A percentile compares a stretch with the other conserved stretches of the same genome.
These are phyloP conservation scores for Salix viminalis DNA, from an alignment of 345 rosid genomes.

Conservation along the genomic window DNA sequence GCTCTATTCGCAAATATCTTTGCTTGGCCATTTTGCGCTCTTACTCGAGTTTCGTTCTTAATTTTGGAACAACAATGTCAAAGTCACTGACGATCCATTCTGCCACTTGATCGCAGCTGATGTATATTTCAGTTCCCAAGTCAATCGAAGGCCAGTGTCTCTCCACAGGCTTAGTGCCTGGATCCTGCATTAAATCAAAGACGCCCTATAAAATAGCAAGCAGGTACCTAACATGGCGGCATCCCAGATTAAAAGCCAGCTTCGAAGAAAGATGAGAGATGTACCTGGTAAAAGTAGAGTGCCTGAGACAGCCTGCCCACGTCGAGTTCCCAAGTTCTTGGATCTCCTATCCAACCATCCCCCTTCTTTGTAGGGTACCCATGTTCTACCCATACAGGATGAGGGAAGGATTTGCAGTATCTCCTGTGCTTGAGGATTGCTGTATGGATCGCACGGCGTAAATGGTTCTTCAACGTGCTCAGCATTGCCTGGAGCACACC, in stretches of 20 bases:
- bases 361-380: slow-evolving; percentile 62
- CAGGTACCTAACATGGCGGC: no score
- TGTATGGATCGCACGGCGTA: slow-evolving; percentile 58
- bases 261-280: neutral
- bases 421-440: slow-evolving; percentile 77
- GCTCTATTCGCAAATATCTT: neutral
- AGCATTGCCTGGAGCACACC: slow-evolving; percentile 68
- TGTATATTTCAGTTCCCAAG: slow-evolving; percentile 59
- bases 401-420: slow-evolving; percentile 65
- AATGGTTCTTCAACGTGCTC: slow-evolving; percentile 37
- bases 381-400: slow-evolving; percentile 62
- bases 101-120: slow-evolving; percentile 38
- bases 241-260: neutral
- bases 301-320: slow-evolving; percentile 29
- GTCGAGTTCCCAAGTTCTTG: slow-evolving; percentile 67
- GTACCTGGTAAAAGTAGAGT: slow-evolving; percentile 2
- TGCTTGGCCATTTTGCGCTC: neutral
- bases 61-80: neutral
- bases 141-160: slow-evolving; percentile 70
- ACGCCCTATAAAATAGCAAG: neutral
- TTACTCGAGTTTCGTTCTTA: neutral
- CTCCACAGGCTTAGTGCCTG: neutral
- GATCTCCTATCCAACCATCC: slow-evolving; percentile 66
- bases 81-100: slow-evolving; percentile 35
- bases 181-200: neutral